phyloP scores from a whole-genome alignment of 352 stramenopile genomes.

The Phytophthora rubi region DNA sequence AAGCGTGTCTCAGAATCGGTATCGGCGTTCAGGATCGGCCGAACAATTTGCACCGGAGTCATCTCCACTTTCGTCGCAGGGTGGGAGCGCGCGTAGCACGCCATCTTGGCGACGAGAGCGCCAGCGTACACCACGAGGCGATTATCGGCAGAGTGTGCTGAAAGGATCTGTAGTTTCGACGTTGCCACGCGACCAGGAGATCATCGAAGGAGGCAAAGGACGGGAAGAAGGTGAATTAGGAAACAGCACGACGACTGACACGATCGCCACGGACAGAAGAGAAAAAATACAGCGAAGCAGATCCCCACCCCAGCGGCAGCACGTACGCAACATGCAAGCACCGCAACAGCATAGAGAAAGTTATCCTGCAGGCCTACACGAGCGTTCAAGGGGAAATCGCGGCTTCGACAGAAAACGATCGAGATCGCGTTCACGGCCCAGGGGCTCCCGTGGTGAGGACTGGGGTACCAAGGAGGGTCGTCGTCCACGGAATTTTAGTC shows the following conservation, averaged over 20 bases:
- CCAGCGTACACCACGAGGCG: conserved; percentile 3
- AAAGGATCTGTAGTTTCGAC: background rate
- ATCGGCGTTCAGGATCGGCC: conserved; percentile 44
- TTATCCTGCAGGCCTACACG: background rate
- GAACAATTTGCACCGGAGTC: conserved; percentile 31
- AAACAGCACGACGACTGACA: background rate
- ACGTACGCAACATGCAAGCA: background rate
- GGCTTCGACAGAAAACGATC: background rate
- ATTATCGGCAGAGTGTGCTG: conserved; percentile 1
- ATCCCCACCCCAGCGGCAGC: background rate
- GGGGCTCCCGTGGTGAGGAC: background rate
- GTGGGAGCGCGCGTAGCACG: conserved; percentile 21
- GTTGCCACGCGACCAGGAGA: background rate
- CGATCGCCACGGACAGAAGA: background rate
- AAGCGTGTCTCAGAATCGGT: conserved; percentile 4
- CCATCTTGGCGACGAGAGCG: conserved; percentile 29
- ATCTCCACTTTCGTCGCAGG: conserved; percentile 29
- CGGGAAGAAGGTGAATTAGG: background rate
- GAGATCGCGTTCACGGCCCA: background rate
- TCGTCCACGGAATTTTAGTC: background rate
- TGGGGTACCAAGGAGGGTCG: background rate
- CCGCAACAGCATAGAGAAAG: background rate
- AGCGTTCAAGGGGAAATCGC: background rate
- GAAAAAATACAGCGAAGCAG: background rate
- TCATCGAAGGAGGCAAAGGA: background rate